A percentile compares a stretch with the other conserved stretches of the same genome.
These are phyloP conservation scores for Solanum hybrid DNA, from an alignment of 305 asterid species.

Conservation along the genomic window DNA sequence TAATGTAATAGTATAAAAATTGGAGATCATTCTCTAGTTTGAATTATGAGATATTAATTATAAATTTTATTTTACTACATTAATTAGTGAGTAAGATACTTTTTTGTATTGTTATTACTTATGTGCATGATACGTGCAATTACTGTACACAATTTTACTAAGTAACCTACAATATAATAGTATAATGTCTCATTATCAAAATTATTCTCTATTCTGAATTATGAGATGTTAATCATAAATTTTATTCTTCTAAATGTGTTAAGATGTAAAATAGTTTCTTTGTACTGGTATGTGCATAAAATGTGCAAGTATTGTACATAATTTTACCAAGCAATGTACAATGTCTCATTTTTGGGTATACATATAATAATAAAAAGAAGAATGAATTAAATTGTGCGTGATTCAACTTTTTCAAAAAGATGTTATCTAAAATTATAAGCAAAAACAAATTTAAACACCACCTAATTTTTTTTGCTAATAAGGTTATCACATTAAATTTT, in stretches of 20 bases:
- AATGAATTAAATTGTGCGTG: background rate
- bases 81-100: background rate
- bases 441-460: background rate
- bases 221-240: background rate
- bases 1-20: too few relatives aligned
- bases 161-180: background rate
- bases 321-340: background rate
- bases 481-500: background rate
- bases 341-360: background rate
- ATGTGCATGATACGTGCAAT: background rate
- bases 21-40: background rate
- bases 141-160: background rate
- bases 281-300: background rate
- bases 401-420: too few relatives aligned
- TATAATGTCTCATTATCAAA: background rate
- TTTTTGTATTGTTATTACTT: background rate
- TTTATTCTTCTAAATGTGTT: background rate
- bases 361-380: background rate
- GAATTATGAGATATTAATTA: background rate
- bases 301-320: background rate
- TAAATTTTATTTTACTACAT: too few relatives aligned
- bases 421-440: background rate
- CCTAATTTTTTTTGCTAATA: background rate
- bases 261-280: background rate
- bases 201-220: background rate